Base-by-base conservation (phyloP, 352 stramenopile genomes). In the Phytophthora kernoviae region DNA sequence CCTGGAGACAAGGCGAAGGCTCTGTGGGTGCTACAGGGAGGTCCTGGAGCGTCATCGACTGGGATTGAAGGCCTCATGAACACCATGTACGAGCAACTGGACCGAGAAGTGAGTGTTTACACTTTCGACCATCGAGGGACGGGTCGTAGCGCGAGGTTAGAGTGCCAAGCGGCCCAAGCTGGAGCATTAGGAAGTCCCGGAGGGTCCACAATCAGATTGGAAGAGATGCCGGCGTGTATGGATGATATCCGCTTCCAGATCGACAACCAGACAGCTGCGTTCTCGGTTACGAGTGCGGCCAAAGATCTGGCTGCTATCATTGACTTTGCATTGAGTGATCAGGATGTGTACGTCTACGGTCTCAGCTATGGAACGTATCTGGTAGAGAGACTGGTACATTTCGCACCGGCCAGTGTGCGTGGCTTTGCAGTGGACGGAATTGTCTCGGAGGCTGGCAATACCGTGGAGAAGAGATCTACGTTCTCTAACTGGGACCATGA, bases 401-500 rank as follows among this genome's bases (percentile, higher is more conserved):
- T 88, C 22, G 59, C 75, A 1, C 75, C 79, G 4, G n/a, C 59
- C 4, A 67, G 62, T 27, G 62, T 89, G 24, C 76, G 68, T 20
- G 79, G 74, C 1, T 90, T 86, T 39, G 62, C 74, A 1, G 60
- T 91, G 18, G 82, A 91, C 55, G 82, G 82, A 20, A 86, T 89
- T 63, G 73, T 91, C 3, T 88, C 82, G 5, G 79, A 91, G 53
- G 62, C 61, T 21, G 78, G 78, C 14, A 58, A 60, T 15, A 77
- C 78, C 2, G 68, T 80, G 17, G 77, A 87, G 40, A 71, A 75
- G 20, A 61, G 82, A 1, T 85, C 79, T 20, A 92, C 82, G 40
- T 91, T 91, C 52, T 91, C 84, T 12, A 90, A 91, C 49, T 93
- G 82, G 82, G 82, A 93, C 58, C 63, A 84, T 39, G 84, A 93